Conservation (phyloP, 108 stramenopile species). For the Fragilariopsis cylindrus region DNA sequence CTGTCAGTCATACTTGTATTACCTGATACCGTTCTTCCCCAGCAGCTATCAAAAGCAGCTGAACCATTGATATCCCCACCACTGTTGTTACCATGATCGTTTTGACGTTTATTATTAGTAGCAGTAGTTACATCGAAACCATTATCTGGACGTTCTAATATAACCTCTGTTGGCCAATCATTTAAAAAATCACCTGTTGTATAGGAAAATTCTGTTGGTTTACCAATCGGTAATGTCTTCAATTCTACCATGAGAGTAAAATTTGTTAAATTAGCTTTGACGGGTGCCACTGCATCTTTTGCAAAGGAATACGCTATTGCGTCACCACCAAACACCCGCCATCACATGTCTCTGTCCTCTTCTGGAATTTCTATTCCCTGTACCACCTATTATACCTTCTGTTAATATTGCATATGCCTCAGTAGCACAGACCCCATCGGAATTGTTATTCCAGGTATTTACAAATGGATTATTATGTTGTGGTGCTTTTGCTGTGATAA, state of each 20-base stretch:
- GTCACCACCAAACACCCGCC: slow-evolving; percentile 47
- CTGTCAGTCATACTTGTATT: neutral
- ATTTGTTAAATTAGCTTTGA: slow-evolving; percentile 12
- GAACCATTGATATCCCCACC: neutral
- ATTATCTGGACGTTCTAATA: slow-evolving; percentile 3
- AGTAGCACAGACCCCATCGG: neutral
- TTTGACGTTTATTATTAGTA: neutral
- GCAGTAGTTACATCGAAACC: neutral
- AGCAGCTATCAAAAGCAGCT: neutral
- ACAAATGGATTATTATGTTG: neutral
- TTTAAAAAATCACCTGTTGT: slow-evolving; percentile 29
- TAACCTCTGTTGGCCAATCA: slow-evolving; percentile 36
- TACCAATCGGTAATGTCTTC: slow-evolving; percentile 25
- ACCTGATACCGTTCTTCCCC: neutral
- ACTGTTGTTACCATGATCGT: neutral
- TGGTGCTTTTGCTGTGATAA: slow-evolving; percentile 33
- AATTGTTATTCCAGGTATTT: neutral
- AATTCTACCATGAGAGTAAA: neutral
- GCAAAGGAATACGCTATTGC: neutral
- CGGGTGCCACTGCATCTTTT: slow-evolving; percentile 15
- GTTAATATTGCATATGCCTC: slow-evolving; percentile 34
- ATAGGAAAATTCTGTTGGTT: slow-evolving; percentile 18
- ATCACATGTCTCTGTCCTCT: slow-evolving; percentile 37
- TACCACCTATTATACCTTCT: slow-evolving; percentile 48
- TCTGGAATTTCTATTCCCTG: slow-evolving; percentile 37